Conservation (phyloP, 2,329 filamentous ascomycete species). For the Epichloe glyceriae region DNA sequence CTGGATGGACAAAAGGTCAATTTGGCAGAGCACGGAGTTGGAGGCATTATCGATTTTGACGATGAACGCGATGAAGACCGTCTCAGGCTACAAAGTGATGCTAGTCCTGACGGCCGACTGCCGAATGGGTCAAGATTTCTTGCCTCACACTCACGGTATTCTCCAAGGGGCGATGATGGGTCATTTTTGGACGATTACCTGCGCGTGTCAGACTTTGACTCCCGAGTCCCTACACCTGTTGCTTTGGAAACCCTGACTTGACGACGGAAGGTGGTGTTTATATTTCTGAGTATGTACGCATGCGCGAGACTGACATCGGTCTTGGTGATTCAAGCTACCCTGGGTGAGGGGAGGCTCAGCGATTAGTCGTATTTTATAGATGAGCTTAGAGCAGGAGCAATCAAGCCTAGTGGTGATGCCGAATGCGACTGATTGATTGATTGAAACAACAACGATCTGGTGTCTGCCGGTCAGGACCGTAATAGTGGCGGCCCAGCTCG, state of each 20-base stretch:
- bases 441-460: neutral
- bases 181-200: slow-evolving; percentile 18
- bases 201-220: slow-evolving; percentile 10
- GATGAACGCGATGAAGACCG: slow-evolving; percentile 23
- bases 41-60: slow-evolving; percentile 29
- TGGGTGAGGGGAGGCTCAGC: neutral
- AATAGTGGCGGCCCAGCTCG: neutral
- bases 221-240: slow-evolving; percentile 9
- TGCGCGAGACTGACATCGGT: neutral
- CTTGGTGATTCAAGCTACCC: too few species aligned
- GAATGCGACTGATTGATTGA: too few species aligned
- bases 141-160: slow-evolving; percentile 22
- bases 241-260: slow-evolving; percentile 4
- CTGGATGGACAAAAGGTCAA: slow-evolving; percentile 20
- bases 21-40: slow-evolving; percentile 20
- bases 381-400: too few species aligned
- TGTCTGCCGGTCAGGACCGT: too few species aligned
- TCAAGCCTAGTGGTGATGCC: too few species aligned
- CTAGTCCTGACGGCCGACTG: slow-evolving; percentile 23
- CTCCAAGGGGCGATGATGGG: slow-evolving; percentile 28
- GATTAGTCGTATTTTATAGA: too few species aligned
- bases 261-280: neutral
- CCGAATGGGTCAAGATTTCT: slow-evolving; percentile 17
- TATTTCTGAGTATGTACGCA: neutral
- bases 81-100: slow-evolving; percentile 19